Percentiles rank a stretch among this genome's conserved stretches.
Evolutionary conservation across 2,329 filamentous ascomycete species (phyloP).

Genomic region (Fusarium sp.): DNA sequence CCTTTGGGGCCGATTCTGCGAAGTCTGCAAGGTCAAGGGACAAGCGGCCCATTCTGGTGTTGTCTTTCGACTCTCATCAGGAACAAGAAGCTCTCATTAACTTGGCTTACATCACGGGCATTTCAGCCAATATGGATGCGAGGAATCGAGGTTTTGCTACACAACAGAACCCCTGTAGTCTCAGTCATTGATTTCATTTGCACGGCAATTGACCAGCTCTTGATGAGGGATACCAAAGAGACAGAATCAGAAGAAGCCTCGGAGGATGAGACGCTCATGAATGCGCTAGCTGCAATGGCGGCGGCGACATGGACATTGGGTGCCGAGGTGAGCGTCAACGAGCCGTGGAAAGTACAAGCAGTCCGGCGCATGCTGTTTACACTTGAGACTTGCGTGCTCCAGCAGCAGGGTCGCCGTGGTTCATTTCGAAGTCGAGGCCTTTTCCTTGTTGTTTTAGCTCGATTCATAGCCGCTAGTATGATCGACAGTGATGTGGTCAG

Average conservation of each 20-base stretch:
- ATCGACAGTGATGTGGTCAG: slow-evolving; percentile 24
- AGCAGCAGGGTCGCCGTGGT: slow-evolving; percentile 25
- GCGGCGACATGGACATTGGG: slow-evolving; percentile 42
- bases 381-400: slow-evolving; percentile 42
- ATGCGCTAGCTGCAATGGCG: slow-evolving; percentile 47
- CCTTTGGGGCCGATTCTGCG: slow-evolving; percentile 40
- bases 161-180: slow-evolving; percentile 34
- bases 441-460: slow-evolving; percentile 44
- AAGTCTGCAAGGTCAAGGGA: slow-evolving; percentile 10
- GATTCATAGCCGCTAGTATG: slow-evolving; percentile 44
- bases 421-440: slow-evolving; percentile 28
- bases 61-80: slow-evolving; percentile 42
- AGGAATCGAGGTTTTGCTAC: slow-evolving; percentile 42
- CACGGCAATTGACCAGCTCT: slow-evolving; percentile 41
- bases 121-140: slow-evolving; percentile 45
- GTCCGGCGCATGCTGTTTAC: slow-evolving; percentile 44
- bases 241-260: slow-evolving; percentile 4
- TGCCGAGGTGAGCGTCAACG: slow-evolving; percentile 1
- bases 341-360: slow-evolving; percentile 21
- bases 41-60: slow-evolving; percentile 32
- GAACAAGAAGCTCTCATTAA: slow-evolving; percentile 33
- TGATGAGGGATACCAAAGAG: slow-evolving; percentile 15
- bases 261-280: slow-evolving; percentile 46
- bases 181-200: slow-evolving; percentile 42
- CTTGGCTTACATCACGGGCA: slow-evolving; percentile 42